Base-by-base conservation (phyloP, 805 yeast genomes). In the Lipomyces starkeyi region DNA sequence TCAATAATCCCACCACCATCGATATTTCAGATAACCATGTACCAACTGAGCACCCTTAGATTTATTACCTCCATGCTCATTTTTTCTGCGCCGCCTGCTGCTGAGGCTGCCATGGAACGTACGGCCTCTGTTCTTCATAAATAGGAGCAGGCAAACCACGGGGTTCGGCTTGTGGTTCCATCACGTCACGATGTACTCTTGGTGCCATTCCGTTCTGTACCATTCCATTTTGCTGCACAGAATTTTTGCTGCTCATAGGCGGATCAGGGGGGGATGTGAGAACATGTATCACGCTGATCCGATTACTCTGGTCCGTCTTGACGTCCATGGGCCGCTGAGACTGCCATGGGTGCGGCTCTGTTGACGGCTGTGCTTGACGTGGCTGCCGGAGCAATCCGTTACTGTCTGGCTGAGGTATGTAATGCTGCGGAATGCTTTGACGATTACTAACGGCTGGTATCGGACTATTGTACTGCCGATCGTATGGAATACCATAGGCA, bases 101-200 rank as follows among this genome's bases (percentile, higher is more conserved):
- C 8, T 29, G 58, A 32, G 17, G 58, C 58, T 58, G 66, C 61
- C 55, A 57, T 20, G 60, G 37, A 11, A 11, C n/a, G 9, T 53
- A 53, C 13, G 34, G 34, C 34, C 56, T 53, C 56, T 22, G 56
- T 22, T 53, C 34, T 3, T 53, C 32, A 53, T 53, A 53, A 7
- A 53, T 22, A 13, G 56, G 35, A 0, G n/a, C 17, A 11, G 56
- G 56, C 56, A 53, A 53, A 53, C 29, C 34, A 14, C 56, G 34
- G 14, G 56, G 34, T 22, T 3, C n/a, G 8, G 56, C 56, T 17
- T 53, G 27, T 22, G 56, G 56, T 29, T 53, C 56, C 56, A 53
- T 53, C 34, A 43, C 49, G 9, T 43, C 49, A n/a, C 49, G 49
- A n/a, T 43, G 49, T 7, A n/a, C 49, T n/a, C 22, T 43, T 6